Conservation (phyloP, 2,329 filamentous ascomycete genomes). For the Ilyonectria mors-panacis region DNA sequence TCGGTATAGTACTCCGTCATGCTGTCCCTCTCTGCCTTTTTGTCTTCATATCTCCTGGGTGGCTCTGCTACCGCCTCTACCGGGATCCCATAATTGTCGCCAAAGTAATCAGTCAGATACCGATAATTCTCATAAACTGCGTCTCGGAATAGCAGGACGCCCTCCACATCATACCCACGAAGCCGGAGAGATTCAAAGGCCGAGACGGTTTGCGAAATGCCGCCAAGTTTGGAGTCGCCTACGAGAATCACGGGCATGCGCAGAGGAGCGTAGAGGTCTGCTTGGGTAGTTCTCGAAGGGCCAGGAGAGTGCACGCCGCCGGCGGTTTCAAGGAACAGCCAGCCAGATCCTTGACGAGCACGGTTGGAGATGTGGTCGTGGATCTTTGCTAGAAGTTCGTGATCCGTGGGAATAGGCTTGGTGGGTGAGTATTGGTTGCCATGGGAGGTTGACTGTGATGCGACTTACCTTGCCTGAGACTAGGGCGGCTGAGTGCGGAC, state of each 20-base stretch:
- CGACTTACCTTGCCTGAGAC: conserved; percentile 58
- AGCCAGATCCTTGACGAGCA: conserved; percentile 65
- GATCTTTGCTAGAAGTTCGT: conserved; percentile 65
- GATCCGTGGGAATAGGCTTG: conserved; percentile 66
- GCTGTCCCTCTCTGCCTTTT: conserved; percentile 64
- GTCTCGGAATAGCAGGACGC: conserved; percentile 78
- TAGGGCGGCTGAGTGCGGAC: conserved; percentile 81
- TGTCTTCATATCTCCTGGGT: conserved; percentile 61
- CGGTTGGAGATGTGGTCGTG: conserved; percentile 53
- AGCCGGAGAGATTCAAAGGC: conserved; percentile 84
- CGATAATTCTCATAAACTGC: conserved; percentile 76
- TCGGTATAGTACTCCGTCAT: conserved; percentile 77
- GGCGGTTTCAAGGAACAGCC: conserved; percentile 84
- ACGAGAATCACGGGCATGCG: conserved; percentile 82
- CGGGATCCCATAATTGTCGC: conserved; percentile 68
- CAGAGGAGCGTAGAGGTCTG: conserved; percentile 82
- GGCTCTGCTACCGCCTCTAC: conserved; percentile 73
- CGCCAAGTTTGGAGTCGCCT: conserved; percentile 82
- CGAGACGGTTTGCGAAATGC: conserved; percentile 85
- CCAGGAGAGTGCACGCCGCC: conserved; percentile 86
- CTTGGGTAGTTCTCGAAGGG: conserved; percentile 82
- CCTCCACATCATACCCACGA: conserved; percentile 84
- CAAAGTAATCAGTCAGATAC: conserved; percentile 79
- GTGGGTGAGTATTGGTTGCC: conserved; percentile 21
- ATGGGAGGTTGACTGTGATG: neutral